phyloP scores from a whole-genome alignment of 2,329 filamentous ascomycete genomes.

The Pseudogymnoascus verrucosus region DNA sequence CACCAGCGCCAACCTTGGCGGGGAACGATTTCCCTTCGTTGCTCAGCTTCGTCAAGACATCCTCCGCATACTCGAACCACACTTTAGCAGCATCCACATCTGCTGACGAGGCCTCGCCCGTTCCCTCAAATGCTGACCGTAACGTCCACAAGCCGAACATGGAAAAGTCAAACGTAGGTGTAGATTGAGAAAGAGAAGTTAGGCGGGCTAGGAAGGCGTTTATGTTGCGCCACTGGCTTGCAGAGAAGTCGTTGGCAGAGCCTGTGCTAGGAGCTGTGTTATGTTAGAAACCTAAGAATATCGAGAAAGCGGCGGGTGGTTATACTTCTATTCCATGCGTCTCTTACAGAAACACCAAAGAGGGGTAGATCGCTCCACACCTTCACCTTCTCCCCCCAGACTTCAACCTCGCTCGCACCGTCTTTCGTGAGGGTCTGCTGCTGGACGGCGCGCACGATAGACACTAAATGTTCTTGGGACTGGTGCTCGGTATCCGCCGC shows the following conservation, averaged over 20 bases:
- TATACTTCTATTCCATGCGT: constrained; percentile 25
- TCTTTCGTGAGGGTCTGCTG: constrained; percentile 13
- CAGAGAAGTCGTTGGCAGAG: constrained; percentile 13
- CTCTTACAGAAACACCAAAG: constrained; percentile 23
- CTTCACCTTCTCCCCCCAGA: constrained; percentile 16
- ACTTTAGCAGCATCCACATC: constrained; percentile 18
- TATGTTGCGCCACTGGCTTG: constrained; percentile 17
- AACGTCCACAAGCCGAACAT: constrained; percentile 25
- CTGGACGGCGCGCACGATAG: constrained; percentile 19
- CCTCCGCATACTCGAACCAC: constrained; percentile 20
- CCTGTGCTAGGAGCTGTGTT: constrained; percentile 15
- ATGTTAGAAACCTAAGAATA: background rate
- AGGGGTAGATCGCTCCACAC: constrained; percentile 26
- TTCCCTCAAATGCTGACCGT: constrained; percentile 23
- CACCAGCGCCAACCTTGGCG: constrained; percentile 16
- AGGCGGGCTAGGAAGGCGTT: constrained; percentile 24
- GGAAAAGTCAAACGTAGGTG: constrained; percentile 22
- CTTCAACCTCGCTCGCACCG: constrained; percentile 15
- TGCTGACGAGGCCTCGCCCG: constrained; percentile 11
- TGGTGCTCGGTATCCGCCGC: constrained; percentile 17
- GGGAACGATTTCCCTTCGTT: constrained; percentile 11
- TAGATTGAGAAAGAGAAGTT: constrained; percentile 15
- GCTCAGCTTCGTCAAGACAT: constrained; percentile 16
- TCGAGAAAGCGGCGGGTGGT: background rate
- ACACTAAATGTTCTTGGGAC: constrained; percentile 20